Conservation (phyloP, 1,284 basidiomycete species). For the Trichosporon inkin region DNA sequence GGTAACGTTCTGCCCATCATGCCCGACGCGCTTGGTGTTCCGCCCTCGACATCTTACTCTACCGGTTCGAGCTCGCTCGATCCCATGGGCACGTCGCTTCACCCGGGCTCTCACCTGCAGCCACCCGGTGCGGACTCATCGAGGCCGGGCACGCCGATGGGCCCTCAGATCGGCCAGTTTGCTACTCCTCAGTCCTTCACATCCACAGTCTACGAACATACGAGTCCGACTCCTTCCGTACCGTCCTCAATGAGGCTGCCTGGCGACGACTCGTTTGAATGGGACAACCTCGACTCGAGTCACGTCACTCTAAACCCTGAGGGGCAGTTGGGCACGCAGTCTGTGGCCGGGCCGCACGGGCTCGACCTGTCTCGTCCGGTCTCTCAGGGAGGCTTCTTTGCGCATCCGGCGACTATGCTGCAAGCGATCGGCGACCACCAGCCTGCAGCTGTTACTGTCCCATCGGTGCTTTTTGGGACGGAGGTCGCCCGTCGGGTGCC, state of each 20-base stretch:
- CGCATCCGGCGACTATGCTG: neutral
- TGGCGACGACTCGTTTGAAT: slow-evolving; percentile 1
- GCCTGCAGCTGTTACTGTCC: neutral
- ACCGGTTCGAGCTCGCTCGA: neutral
- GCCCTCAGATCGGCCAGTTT: neutral
- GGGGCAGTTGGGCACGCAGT: neutral
- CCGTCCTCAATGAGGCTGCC: neutral
- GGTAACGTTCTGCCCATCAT: neutral
- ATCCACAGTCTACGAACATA: neutral
- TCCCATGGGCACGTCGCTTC: neutral
- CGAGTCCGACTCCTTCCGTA: neutral
- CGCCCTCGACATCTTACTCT: neutral
- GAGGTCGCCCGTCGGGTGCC: neutral
- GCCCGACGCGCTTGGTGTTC: neutral
- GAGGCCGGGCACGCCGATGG: neutral
- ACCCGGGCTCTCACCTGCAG: neutral
- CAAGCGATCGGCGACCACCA: neutral
- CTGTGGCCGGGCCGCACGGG: neutral
- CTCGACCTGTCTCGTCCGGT: neutral
- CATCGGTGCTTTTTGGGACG: too few species aligned
- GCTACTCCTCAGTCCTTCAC: neutral
- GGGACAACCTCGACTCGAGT: neutral
- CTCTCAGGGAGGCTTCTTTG: neutral
- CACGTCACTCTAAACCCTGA: neutral
- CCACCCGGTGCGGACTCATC: neutral